These are phyloP conservation scores for Nicotiana noctiflora DNA, from an alignment of 257 asterid species.

Conservation along the genomic window DNA sequence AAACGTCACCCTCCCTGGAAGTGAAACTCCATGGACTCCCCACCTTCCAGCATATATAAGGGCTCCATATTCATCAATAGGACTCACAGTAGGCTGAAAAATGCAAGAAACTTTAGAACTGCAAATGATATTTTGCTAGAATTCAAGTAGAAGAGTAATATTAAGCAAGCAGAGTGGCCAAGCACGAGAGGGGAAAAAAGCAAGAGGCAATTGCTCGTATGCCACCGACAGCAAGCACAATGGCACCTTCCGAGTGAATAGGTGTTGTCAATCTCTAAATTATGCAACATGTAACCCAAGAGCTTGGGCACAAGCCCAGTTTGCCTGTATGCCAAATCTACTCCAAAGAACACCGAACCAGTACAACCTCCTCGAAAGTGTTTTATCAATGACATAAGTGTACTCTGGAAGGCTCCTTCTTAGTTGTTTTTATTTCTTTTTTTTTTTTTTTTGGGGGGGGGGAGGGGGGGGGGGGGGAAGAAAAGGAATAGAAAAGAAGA, in stretches of 20 bases:
- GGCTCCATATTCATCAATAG: constrained; percentile 86
- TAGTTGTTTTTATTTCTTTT: background rate
- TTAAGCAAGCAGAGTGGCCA: background rate
- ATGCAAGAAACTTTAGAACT: background rate
- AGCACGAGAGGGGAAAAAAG: background rate
- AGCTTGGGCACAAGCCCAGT: background rate
- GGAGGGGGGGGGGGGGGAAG: background rate
- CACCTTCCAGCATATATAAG: constrained; percentile 83
- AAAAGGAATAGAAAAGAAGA: constrained; percentile 1
- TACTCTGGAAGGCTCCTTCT: background rate
- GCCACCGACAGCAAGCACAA: background rate
- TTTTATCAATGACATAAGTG: background rate
- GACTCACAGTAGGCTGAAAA: constrained; percentile 65
- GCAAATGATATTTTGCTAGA: background rate
- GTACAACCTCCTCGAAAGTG: background rate
- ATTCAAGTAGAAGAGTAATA: background rate
- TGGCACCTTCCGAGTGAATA: background rate
- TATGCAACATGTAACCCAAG: background rate
- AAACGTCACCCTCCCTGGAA: constrained; percentile 98
- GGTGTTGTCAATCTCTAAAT: background rate
- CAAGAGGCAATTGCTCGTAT: background rate
- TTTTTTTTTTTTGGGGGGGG: background rate
- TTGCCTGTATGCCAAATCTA: background rate
- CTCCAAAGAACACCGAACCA: background rate
- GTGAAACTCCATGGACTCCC: constrained; percentile 89